Evolutionary conservation across 2,329 filamentous ascomycete genomes (phyloP), one percentile per base, ranked within the genome.

Genomic region (Colletotrichum tofieldiae): DNA sequence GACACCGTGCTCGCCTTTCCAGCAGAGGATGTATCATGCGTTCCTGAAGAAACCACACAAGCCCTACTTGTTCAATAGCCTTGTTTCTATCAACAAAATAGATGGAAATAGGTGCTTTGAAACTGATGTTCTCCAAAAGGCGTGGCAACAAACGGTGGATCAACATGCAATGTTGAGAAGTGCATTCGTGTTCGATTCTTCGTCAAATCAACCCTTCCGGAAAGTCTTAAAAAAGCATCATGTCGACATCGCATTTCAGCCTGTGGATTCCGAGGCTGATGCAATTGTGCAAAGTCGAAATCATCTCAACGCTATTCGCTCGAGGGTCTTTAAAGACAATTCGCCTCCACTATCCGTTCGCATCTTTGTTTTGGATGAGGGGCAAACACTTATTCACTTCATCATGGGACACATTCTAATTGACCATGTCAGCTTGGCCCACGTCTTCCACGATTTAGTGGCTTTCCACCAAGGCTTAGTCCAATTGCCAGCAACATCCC

Each of bases 91-190:
- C 20, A 39, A 43, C 12, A n/a, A 8, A 0, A 20, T 68, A 4
- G 39, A 47, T 2, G 20, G 12, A 5, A 49, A 43, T 1, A 35
- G 59, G 1, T 20, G 29, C 23, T 12, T 71, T 0, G 81, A 91
- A 52, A 76, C 83, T 18, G 79, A 83, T n/a, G 83, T 84, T 16
- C 83, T 92, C 20, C 80, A 86, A n/a, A 68, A 79, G 11, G 84
- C 85, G 51, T 91, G 88, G 75, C 84, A 85, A 58, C 81, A 89
- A 35, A 86, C 93, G 4, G 87, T 93, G 1, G 80, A 84, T 9
- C 84, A 84, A 9, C 90, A 92, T 77, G 90, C 92, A 74, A 90
- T 93, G 37, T 82, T 93, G 3, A 88, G 91, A 6, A 93, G 91
- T 0, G 88, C 92, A 3, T 93, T 93, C 72, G 84, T 92, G 18